phyloP scores from a whole-genome alignment of 2,329 filamentous ascomycete species.

The Beauveria pseudobassiana region DNA sequence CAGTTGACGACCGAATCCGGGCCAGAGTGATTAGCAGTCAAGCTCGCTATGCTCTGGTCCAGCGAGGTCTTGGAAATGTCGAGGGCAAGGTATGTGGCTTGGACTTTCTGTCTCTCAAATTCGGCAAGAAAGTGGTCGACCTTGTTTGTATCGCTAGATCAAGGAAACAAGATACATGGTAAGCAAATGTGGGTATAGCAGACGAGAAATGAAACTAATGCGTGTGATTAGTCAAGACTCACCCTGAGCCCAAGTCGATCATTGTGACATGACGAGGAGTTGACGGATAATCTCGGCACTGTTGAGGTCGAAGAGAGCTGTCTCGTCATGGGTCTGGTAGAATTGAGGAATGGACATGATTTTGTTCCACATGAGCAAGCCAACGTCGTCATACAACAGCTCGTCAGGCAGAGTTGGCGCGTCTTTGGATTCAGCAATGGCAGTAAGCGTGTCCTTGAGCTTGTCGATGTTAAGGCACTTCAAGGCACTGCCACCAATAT shows the following conservation, averaged over 20 bases:
- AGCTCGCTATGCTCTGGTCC: conserved; percentile 25
- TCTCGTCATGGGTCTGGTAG: conserved; percentile 35
- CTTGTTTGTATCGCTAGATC: conserved; percentile 31
- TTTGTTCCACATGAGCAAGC: conserved; percentile 32
- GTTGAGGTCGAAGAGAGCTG: conserved; percentile 27
- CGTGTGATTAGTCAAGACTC: conserved; percentile 18
- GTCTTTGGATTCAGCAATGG: conserved; percentile 16
- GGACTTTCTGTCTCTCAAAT: conserved; percentile 24
- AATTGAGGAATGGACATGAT: conserved; percentile 33
- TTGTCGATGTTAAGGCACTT: conserved; percentile 20
- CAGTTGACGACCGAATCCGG: conserved; percentile 24
- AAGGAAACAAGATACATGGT: conserved; percentile 9
- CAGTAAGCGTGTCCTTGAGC: conserved; percentile 20
- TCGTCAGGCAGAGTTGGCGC: conserved; percentile 31
- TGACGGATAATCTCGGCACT: conserved; percentile 27
- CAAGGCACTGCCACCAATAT: conserved; percentile 32
- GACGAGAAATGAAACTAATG: conserved; percentile 9
- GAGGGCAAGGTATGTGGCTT: conserved; percentile 30
- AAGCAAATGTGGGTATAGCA: conserved; percentile 7
- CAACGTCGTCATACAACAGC: conserved; percentile 31
- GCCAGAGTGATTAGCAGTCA: conserved; percentile 22
- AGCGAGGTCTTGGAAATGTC: conserved; percentile 33
- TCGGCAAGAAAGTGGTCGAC: conserved; percentile 29
- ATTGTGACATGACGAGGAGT: conserved; percentile 25
- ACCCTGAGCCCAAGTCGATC: conserved; percentile 36